Evolutionary conservation across 2,329 filamentous ascomycete species (phyloP), one percentile per base, ranked within the genome.

Genomic region (Scedosporium boydii): DNA sequence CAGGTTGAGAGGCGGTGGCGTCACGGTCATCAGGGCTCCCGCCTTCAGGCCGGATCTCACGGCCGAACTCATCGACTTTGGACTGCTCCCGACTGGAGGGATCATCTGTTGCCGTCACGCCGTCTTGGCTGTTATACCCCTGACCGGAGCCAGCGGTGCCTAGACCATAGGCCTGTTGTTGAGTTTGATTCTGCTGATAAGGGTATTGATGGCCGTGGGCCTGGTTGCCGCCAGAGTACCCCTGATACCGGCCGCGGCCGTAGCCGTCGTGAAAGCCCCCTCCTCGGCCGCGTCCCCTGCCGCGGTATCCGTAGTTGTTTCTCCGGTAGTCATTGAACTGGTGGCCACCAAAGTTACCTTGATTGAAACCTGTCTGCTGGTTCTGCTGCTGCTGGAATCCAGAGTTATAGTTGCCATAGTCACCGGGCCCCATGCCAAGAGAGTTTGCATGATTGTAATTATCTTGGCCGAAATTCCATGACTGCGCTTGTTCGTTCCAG

Each of bases 391-490:
- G 58, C 18, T 41, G 83, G 81, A 84, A 90, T 79, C 87, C 87
- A 82, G 86, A 82, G 82, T 89, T 88, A 85, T 87, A 87, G 79
- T 84, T 83, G 79, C 87, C 88, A 86, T 84, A 91, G 79, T 90
- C 88, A 89, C 87, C 86, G 82, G 82, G 82, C 78, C 86, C 87
- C 84, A 90, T 90, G 82, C 86, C 86, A 83, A 85, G 83, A 84
- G 86, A 86, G 89, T 86, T 91, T 89, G 86, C 83, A 84, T 88
- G 80, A 87, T 86, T 92, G 87, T 86, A 91, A 88, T 90, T 91
- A 90, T 90, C 88, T 88, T 89, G 87, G 82, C 86, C 85, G 82
- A 86, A 85, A 87, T 87, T 89, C 88, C 88, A 91, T 82, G 87
- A 86, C 80, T 90, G 87, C 79, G 34, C 34, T 38, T 88, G 87